Base-by-base conservation (phyloP, 352 stramenopile genomes). In the Phytopythium litorale region DNA sequence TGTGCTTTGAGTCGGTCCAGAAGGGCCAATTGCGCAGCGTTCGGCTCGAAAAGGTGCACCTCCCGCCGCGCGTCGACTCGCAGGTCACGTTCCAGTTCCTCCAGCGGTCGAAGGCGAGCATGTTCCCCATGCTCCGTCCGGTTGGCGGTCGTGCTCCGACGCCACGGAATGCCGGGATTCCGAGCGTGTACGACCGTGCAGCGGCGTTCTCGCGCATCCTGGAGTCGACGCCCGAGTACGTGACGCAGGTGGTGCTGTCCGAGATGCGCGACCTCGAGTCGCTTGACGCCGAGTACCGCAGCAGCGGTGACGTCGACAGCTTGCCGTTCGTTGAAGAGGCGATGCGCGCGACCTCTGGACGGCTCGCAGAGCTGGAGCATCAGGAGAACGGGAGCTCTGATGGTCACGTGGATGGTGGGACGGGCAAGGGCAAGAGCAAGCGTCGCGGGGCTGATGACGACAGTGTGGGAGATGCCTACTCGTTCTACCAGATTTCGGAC, bases 1-100 rank as follows among this genome's bases (percentile, higher is more conserved):
- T 94, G 86, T 94, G 86, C 63, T 94, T 94, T 58, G 86, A 94
- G 57, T 87, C 82, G 21, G 81, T 93, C 50, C 84, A 94, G 66
- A 94, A 92, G 64, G 81, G 71, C 1, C 84, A 94, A 32, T 48
- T 94, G 49, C 81, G 84, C 43, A 93, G 82, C 64, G 84, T 92
- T 13, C 71, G 78, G 19, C 63, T 94, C 38, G 70, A 91, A 49
- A 69, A 79, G 53, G 63, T 89, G 25, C 71, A 79, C 33, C 64
- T 89, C 0, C 79, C 83, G 8, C 86, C 86, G 23, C 76, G 72
- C 33, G 72, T 90, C n/a, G 72, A 76, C 18, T 68, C 74, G 1
- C 42, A 71, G 28, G 79, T 76, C 45, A 80, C 73, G 45, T 94
- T 94, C 62, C 82, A 89, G 60, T 91, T 92, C 21, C 63, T 94